These are phyloP conservation scores for Aristolochia fimbriata DNA, from an alignment of 164 flowering plant species.

Conservation along the genomic window DNA sequence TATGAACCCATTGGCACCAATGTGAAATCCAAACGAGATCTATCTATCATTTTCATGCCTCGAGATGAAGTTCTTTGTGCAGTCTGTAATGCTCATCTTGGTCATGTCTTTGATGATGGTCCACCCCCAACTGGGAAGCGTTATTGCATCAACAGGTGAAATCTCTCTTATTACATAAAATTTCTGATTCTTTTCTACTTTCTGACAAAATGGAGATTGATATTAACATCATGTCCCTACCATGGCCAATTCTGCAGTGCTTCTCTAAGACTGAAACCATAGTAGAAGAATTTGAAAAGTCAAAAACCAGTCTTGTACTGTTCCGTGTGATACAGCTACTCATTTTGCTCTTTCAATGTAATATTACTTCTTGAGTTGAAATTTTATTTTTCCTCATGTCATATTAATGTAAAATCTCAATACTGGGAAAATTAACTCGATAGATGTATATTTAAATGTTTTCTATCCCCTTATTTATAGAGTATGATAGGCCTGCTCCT, in stretches of 20 bases:
- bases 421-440: background rate
- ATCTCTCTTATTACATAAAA: background rate
- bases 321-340: background rate
- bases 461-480: background rate
- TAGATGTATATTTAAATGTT: background rate
- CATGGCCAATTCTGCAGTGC: conserved; percentile 39
- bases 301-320: too few species aligned
- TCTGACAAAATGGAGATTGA: background rate
- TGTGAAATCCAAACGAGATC: conserved; percentile 70
- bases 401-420: background rate
- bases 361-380: background rate
- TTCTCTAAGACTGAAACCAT: conserved; percentile 58
- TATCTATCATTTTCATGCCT: conserved; percentile 90
- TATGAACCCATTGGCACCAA: conserved; percentile 68
- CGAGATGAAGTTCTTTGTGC: conserved; percentile 79
- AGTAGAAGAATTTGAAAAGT: conserved; percentile 14
- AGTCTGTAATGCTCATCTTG: conserved; percentile 79
- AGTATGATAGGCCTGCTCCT: too few species aligned
- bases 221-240: background rate
- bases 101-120: conserved; percentile 90
- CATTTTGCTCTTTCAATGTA: background rate
- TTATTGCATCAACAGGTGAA: conserved; percentile 79
- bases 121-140: conserved; percentile 93
- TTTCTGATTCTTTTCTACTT: background rate
- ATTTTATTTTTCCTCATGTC: background rate